phyloP scores from a whole-genome alignment of 148 eudicot genomes.

The Amaranthus cruentus region DNA sequence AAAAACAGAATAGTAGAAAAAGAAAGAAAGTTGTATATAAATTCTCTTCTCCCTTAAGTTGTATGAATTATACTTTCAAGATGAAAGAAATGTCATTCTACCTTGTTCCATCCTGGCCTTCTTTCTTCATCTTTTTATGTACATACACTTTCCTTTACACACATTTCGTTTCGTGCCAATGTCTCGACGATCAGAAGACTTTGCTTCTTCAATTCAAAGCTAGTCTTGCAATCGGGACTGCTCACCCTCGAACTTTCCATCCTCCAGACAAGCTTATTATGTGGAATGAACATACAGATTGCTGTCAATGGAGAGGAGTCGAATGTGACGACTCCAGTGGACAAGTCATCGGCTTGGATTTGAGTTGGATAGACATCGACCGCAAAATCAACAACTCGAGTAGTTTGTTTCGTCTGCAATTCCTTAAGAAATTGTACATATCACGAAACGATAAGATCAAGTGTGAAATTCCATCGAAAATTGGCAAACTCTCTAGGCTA shows the following conservation, averaged over 20 bases:
- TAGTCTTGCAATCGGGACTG: neutral
- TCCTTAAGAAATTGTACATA: conserved; percentile 31
- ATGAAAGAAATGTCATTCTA: neutral
- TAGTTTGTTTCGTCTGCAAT: conserved; percentile 9
- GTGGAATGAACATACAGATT: conserved; percentile 9
- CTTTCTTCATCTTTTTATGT: neutral
- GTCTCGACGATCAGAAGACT: conserved; percentile 10
- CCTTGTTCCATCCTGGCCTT: too few relatives aligned
- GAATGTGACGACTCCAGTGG: conserved; percentile 7
- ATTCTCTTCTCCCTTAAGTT: too few relatives aligned
- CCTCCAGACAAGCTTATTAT: conserved; percentile 2
- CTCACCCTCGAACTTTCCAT: too few relatives aligned
- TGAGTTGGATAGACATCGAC: neutral
- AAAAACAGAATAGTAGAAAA: neutral
- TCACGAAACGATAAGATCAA: conserved; percentile 9
- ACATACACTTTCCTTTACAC: neutral
- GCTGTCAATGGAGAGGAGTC: conserved; percentile 21
- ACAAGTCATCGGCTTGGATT: conserved; percentile 18
- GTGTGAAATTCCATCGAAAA: conserved; percentile 18
- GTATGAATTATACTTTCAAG: neutral
- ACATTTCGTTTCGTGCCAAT: conserved; percentile 11
- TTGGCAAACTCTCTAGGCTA: conserved; percentile 29
- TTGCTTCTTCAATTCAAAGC: conserved; percentile 5
- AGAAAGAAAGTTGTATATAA: neutral
- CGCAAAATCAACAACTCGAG: conserved; percentile 5